phyloP scores from a whole-genome alignment of 345 rosid genomes.

The Euphorbia peplus region DNA sequence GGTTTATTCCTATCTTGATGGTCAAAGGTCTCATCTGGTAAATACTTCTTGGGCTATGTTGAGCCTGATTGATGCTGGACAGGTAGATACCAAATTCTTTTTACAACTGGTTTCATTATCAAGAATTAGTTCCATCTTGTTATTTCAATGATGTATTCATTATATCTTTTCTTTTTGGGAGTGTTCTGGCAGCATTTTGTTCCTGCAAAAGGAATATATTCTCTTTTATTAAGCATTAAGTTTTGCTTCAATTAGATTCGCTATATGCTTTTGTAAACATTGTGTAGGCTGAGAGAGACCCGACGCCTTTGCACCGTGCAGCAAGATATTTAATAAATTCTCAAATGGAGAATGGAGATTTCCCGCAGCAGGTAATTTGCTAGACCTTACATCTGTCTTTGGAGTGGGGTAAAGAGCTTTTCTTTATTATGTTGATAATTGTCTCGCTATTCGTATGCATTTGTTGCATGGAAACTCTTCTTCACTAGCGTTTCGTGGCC shows the following conservation, averaged over 20 bases:
- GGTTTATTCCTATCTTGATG: slow-evolving; percentile 53
- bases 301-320: slow-evolving; percentile 50
- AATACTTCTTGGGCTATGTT: slow-evolving; percentile 77
- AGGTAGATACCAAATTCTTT: slow-evolving; percentile 31
- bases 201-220: not conserved
- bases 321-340: slow-evolving; percentile 47
- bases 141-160: not conserved
- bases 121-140: not conserved
- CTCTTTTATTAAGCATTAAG: not conserved
- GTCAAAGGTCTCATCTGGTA: slow-evolving; percentile 44
- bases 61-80: slow-evolving; percentile 62
- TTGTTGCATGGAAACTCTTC: not conserved
- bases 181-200: not conserved
- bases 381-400: not conserved
- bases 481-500: too few species aligned
- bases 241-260: not conserved
- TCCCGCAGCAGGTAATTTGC: slow-evolving; percentile 56
- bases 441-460: not conserved
- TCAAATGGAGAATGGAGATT: slow-evolving; percentile 67
- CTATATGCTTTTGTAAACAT: not conserved
- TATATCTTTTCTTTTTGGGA: not conserved
- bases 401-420: not conserved
- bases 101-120: not conserved
- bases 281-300: slow-evolving; percentile 46
- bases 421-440: too few species aligned